These are phyloP conservation scores for Xylaria polymorpha DNA, from an alignment of 2,329 filamentous ascomycete species.

Conservation along the genomic window DNA sequence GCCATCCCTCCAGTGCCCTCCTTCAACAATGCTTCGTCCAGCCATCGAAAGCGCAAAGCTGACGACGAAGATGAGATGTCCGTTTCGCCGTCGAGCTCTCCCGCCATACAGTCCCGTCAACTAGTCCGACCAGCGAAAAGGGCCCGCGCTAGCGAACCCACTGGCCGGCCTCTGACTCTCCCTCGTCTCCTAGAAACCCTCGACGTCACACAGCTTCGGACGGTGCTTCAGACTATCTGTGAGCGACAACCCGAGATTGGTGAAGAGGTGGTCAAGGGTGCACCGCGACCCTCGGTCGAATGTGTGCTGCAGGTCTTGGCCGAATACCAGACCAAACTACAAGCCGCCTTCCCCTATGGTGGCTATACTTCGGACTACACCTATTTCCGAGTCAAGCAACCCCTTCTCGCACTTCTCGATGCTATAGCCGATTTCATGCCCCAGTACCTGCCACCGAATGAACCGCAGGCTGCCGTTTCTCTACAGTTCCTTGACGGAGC, in stretches of 20 bases:
- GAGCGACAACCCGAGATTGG: slow-evolving; percentile 88
- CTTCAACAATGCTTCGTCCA: slow-evolving; percentile 65
- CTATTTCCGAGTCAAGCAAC: slow-evolving; percentile 90
- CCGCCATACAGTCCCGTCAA: slow-evolving; percentile 75
- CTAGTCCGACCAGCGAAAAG: slow-evolving; percentile 76
- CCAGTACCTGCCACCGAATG: slow-evolving; percentile 92
- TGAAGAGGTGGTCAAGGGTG: slow-evolving; percentile 83
- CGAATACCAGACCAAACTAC: slow-evolving; percentile 83
- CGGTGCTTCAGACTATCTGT: slow-evolving; percentile 89
- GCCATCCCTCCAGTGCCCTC: slow-evolving; percentile 56
- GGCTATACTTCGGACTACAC: slow-evolving; percentile 90
- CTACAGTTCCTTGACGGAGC: slow-evolving; percentile 89
- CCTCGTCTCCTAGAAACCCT: slow-evolving; percentile 92
- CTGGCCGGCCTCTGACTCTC: slow-evolving; percentile 65
- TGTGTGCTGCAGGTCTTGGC: slow-evolving; percentile 83
- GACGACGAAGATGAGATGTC: slow-evolving; percentile 90
- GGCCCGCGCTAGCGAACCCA: slow-evolving; percentile 71
- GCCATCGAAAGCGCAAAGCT: slow-evolving; percentile 84
- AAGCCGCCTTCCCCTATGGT: slow-evolving; percentile 85
- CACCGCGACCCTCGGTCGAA: slow-evolving; percentile 86
- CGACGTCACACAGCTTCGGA: slow-evolving; percentile 83
- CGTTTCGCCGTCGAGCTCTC: slow-evolving; percentile 85
- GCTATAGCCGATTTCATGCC: slow-evolving; percentile 94
- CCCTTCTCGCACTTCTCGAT: slow-evolving; percentile 83
- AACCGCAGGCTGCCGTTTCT: slow-evolving; percentile 84